Conservation (phyloP, 1,284 basidiomycete genomes). For the Cystobasidiaceae sp. region DNA sequence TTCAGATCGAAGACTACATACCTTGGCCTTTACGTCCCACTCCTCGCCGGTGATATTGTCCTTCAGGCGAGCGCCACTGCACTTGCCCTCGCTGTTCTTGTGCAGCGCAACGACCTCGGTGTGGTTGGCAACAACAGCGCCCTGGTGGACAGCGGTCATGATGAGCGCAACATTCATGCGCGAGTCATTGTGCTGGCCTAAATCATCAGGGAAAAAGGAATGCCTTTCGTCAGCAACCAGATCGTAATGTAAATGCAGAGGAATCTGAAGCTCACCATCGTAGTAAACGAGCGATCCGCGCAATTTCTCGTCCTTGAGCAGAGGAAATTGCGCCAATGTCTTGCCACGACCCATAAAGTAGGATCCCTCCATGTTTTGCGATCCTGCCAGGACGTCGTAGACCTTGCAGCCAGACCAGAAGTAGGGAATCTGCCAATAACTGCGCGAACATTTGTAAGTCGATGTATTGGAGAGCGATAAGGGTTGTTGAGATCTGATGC, state of each 20-base stretch:
- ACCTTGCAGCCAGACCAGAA: conserved; percentile 94
- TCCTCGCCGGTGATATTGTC: conserved; percentile 79
- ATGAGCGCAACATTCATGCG: conserved; percentile 94
- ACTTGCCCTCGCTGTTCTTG: conserved; percentile 57
- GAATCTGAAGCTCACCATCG: conserved; percentile 77
- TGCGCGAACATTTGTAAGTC: conserved; percentile 47
- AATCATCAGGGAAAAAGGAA: background rate
- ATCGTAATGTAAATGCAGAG: too few relatives aligned
- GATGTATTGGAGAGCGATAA: background rate
- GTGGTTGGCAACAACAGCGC: conserved; percentile 85
- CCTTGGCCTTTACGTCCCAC: conserved; percentile 77
- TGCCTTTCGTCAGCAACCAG: too few relatives aligned
- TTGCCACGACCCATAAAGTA: conserved; percentile 93
- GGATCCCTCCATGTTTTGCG: conserved; percentile 92
- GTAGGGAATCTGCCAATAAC: conserved; percentile 95
- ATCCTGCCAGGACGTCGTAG: conserved; percentile 91
- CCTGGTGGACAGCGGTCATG: conserved; percentile 89
- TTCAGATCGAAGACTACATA: conserved; percentile 41
- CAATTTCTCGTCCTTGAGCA: conserved; percentile 85
- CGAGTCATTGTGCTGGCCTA: conserved; percentile 95
- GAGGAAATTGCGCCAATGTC: conserved; percentile 89
- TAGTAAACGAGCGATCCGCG: conserved; percentile 96
- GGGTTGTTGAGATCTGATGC: conserved; percentile 40
- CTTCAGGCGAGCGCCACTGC: conserved; percentile 70
- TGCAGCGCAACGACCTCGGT: conserved; percentile 75